Percentiles rank a stretch among this genome's conserved stretches.
These are phyloP conservation scores for Drechmeria coniospora DNA, from an alignment of 2,329 filamentous ascomycete species.

Conservation along the genomic window DNA sequence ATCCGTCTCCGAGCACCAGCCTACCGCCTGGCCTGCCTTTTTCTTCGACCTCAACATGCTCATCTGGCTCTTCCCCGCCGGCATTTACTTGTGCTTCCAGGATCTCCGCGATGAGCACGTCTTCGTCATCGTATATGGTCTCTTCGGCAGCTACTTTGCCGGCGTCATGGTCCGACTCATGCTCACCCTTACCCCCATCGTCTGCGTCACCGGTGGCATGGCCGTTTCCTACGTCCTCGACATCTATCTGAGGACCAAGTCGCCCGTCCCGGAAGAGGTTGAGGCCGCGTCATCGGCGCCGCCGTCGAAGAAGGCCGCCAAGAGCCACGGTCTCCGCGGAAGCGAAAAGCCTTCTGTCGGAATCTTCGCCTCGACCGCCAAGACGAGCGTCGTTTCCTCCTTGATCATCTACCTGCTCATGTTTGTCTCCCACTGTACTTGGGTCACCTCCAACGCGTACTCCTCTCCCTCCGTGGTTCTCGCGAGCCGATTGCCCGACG, in stretches of 20 bases:
- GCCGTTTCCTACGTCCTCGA: conserved; percentile 79
- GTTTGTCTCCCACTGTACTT: conserved; percentile 95
- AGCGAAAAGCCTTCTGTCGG: conserved; percentile 62
- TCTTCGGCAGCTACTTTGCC: conserved; percentile 93
- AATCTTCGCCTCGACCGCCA: conserved; percentile 69
- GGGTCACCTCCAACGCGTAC: conserved; percentile 98
- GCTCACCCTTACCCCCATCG: conserved; percentile 90
- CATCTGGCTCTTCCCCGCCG: conserved; percentile 97
- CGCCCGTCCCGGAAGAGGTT: conserved; percentile 38
- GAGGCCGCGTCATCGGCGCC: conserved; percentile 29
- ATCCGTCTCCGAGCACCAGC: conserved; percentile 98
- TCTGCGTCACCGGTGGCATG: conserved; percentile 86
- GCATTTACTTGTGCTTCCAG: conserved; percentile 96
- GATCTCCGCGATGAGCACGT: conserved; percentile 90
- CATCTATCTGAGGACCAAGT: conserved; percentile 57
- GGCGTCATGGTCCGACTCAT: conserved; percentile 99
- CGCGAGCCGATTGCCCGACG: conserved; percentile 81
- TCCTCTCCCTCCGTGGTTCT: conserved; percentile 95
- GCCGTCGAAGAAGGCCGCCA: conserved; percentile 41
- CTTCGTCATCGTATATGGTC: conserved; percentile 92
- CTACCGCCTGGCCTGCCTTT: conserved; percentile 96
- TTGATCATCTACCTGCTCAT: conserved; percentile 71
- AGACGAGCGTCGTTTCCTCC: conserved; percentile 56
- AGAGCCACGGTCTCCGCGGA: conserved; percentile 46
- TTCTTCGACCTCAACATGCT: conserved; percentile 98